phyloP scores from a whole-genome alignment of 2,329 filamentous ascomycete genomes.

The Biscogniauxia mediterranea region DNA sequence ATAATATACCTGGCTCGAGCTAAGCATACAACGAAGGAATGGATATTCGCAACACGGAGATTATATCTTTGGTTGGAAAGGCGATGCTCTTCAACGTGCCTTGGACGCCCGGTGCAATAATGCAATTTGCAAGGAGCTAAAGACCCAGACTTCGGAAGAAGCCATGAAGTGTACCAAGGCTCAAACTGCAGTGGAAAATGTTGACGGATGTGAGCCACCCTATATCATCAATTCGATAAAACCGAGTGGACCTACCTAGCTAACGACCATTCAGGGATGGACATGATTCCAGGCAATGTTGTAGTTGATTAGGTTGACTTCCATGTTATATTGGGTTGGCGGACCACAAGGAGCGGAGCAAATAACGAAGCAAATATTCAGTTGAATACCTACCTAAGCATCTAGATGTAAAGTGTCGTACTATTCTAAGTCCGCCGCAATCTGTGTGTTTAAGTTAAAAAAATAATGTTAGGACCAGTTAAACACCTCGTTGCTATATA shows the following conservation, averaged over 20 bases:
- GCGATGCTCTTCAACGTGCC: constrained; percentile 38
- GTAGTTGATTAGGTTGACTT: background rate
- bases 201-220: constrained; percentile 26
- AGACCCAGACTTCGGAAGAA: constrained; percentile 27
- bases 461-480: too few species aligned
- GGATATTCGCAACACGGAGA: constrained; percentile 35
- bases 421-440: too few species aligned
- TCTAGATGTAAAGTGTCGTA: too few species aligned
- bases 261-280: background rate
- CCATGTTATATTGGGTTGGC: background rate
- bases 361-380: too few species aligned
- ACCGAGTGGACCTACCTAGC: background rate
- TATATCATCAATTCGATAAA: background rate
- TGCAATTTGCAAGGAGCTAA: constrained; percentile 27
- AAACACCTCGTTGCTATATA: too few species aligned
- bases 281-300: background rate
- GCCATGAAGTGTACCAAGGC: constrained; percentile 27
- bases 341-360: background rate
- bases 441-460: too few species aligned
- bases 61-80: constrained; percentile 43
- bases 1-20: background rate
- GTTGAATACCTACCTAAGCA: too few species aligned
- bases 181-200: constrained; percentile 26
- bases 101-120: constrained; percentile 39
- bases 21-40: constrained; percentile 9